Percentiles rank a stretch among this genome's conserved stretches.
These are phyloP conservation scores for Oryza glumipatula DNA, from an alignment of 176 grass and related monocot species.

Conservation along the genomic window DNA sequence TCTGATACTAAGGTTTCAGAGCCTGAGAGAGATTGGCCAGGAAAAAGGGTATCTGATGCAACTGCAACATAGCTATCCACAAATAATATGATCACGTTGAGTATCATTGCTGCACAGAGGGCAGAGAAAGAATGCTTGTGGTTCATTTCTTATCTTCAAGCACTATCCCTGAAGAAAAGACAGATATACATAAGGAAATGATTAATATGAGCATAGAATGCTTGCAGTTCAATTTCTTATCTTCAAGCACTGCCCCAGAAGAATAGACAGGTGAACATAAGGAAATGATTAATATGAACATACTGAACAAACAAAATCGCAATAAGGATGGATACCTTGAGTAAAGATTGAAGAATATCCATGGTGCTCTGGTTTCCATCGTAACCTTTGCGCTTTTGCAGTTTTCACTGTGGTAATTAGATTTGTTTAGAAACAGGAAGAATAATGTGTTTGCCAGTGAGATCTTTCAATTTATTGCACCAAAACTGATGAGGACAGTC, in stretches of 20 bases:
- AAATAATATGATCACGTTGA: conserved; percentile 14
- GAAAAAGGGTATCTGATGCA: conserved; percentile 31
- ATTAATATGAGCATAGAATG: too few species aligned
- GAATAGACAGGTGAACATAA: too few species aligned
- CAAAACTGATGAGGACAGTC: neutral
- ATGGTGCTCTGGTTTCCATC: neutral
- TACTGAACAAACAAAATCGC: neutral
- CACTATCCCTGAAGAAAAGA: neutral
- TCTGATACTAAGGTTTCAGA: conserved; percentile 43
- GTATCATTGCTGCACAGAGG: conserved; percentile 8
- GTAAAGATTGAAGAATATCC: neutral
- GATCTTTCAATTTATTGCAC: neutral
- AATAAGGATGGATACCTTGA: conserved; percentile 22
- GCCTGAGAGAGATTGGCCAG: conserved; percentile 27
- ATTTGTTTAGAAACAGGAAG: conserved; percentile 21
- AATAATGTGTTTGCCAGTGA: neutral
- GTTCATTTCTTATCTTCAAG: conserved; percentile 19
- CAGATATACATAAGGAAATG: neutral
- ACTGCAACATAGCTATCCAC: neutral
- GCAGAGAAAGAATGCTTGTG: conserved; percentile 2
- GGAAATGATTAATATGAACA: too few species aligned
- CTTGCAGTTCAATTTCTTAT: too few species aligned
- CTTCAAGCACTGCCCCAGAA: too few species aligned
- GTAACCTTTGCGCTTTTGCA: neutral
- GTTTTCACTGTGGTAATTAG: neutral